These are phyloP conservation scores for Erodium maritimum DNA, from an alignment of 345 rosid species.

Conservation along the genomic window DNA sequence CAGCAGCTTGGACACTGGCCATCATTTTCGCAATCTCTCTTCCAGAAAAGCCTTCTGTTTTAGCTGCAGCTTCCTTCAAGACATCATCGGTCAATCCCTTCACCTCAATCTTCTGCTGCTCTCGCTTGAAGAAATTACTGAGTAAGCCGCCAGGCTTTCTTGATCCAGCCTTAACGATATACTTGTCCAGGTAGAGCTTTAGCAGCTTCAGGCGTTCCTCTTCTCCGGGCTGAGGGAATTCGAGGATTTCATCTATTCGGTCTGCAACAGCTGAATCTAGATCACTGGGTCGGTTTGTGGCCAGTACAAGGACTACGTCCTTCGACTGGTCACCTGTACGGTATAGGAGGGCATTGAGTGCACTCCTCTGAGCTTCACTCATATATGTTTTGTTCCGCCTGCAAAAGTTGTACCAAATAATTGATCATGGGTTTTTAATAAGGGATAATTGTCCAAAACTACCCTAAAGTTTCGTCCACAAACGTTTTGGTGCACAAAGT, in stretches of 20 bases:
- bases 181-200: constrained; percentile 77
- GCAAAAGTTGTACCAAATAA: constrained; percentile 12
- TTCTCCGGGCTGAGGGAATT: constrained; percentile 77
- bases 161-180: constrained; percentile 58
- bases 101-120: constrained; percentile 61
- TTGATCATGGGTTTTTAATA: too few species aligned
- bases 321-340: constrained; percentile 94
- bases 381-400: constrained; percentile 89
- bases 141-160: constrained; percentile 44
- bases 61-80: constrained; percentile 70
- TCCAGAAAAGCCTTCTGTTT: constrained; percentile 80
- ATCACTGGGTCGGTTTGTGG: constrained; percentile 97
- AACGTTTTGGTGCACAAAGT: too few species aligned
- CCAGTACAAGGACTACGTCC: constrained; percentile 87
- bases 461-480: too few species aligned
- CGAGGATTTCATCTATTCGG: constrained; percentile 84
- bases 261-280: constrained; percentile 92
- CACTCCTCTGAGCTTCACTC: constrained; percentile 99
- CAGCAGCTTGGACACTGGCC: constrained; percentile 92
- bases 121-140: constrained; percentile 37
- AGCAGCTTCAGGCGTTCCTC: constrained; percentile 81
- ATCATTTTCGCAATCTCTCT: constrained; percentile 85
- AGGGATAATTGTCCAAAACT: too few species aligned
- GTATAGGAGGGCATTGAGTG: constrained; percentile 85
- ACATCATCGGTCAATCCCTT: constrained; percentile 68